Evolutionary conservation across 768 basidiomycete species (phyloP).

Genomic region (Boletus sp.): DNA sequence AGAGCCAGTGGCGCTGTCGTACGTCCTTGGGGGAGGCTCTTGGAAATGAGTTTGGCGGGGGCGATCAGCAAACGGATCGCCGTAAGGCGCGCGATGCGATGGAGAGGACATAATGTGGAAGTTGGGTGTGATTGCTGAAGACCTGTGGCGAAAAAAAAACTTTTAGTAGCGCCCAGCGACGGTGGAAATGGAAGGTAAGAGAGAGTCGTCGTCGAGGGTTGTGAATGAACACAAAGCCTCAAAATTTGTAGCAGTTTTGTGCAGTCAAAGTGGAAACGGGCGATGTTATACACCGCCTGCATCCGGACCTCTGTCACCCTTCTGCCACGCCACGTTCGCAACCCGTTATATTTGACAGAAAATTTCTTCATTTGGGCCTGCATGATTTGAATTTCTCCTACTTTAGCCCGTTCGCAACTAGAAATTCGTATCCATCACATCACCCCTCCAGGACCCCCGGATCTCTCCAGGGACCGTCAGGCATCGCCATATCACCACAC

Average conservation of each 20-base stretch:
- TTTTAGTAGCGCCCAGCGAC: constrained; percentile 9
- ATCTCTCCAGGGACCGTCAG: constrained; percentile 1
- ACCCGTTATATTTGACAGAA: not conserved
- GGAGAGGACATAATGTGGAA: constrained; percentile 25
- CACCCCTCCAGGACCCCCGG: not conserved
- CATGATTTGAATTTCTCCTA: not conserved
- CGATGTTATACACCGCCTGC: constrained; percentile 34
- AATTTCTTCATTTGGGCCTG: not conserved
- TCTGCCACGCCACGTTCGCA: constrained; percentile 7
- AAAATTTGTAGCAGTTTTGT: constrained; percentile 24
- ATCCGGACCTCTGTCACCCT: constrained; percentile 30
- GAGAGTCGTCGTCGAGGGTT: constrained; percentile 17
- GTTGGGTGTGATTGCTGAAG: not conserved
- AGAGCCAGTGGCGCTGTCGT: constrained; percentile 36
- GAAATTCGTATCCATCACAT: constrained; percentile 1
- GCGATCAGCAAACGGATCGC: constrained; percentile 74
- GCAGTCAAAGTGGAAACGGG: constrained; percentile 24
- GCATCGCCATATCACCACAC: not conserved
- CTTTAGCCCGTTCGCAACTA: not conserved
- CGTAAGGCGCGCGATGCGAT: constrained; percentile 35
- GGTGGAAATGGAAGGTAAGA: constrained; percentile 5
- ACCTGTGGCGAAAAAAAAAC: constrained; percentile 9
- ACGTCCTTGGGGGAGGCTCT: constrained; percentile 50
- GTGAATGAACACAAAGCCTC: constrained; percentile 18
- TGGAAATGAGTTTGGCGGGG: constrained; percentile 57